A percentile compares a stretch with the other conserved stretches of the same genome.
Conservation (phyloP, 2,329 filamentous ascomycete species). For the Scorias spongiosa region DNA sequence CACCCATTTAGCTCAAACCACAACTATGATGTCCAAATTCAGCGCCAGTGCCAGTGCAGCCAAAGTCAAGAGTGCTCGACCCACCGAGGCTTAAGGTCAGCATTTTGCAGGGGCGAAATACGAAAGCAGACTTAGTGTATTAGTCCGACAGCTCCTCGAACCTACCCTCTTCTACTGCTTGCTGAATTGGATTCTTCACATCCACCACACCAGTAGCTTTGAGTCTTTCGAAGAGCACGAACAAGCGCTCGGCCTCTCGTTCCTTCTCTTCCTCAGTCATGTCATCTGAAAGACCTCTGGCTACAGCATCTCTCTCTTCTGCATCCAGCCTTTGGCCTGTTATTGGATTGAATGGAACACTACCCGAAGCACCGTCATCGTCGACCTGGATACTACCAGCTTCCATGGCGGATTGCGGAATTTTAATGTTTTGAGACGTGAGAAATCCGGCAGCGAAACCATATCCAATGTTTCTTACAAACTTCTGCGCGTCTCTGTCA, state of each 20-base stretch:
- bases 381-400: slow-evolving; percentile 27
- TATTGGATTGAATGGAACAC: slow-evolving; percentile 55
- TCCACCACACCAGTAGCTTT: slow-evolving; percentile 61
- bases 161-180: slow-evolving; percentile 52
- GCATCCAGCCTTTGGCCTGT: slow-evolving; percentile 55
- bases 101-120: too few species aligned
- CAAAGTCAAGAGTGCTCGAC: too few species aligned
- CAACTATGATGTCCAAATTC: too few species aligned
- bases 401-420: slow-evolving; percentile 53
- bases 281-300: slow-evolving; percentile 46
- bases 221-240: slow-evolving; percentile 74
- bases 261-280: slow-evolving; percentile 92
- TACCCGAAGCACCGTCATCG: slow-evolving; percentile 11
- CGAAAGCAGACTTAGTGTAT: not conserved
- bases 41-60: too few species aligned
- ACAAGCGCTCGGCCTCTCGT: slow-evolving; percentile 74
- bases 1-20: too few species aligned
- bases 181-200: slow-evolving; percentile 63
- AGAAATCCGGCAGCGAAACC: slow-evolving; percentile 86
- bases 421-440: slow-evolving; percentile 64
- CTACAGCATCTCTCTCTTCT: slow-evolving; percentile 37
- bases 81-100: too few species aligned
- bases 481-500: slow-evolving; percentile 59
- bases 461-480: slow-evolving; percentile 86
- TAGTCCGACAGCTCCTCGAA: slow-evolving; percentile 45